Evolutionary conservation across 116 monocot genomes (phyloP).

Genomic region (Papilionanthe hybrid): DNA sequence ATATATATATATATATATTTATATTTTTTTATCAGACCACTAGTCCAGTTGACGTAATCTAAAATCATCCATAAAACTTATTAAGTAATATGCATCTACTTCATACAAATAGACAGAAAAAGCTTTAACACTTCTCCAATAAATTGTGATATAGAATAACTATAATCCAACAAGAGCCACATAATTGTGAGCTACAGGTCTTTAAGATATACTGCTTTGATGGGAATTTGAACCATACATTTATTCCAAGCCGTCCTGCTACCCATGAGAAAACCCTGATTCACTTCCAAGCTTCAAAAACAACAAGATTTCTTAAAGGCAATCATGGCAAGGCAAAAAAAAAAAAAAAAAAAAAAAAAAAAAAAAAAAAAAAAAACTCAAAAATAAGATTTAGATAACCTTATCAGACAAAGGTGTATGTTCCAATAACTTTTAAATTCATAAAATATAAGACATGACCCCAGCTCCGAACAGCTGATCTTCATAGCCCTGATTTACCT

Average conservation of each 20-base stretch:
- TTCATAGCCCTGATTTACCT: neutral
- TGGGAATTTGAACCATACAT: neutral
- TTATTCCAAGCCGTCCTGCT: neutral
- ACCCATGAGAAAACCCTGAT: neutral
- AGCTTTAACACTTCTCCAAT: neutral
- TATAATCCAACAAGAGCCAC: neutral
- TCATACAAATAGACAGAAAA: neutral
- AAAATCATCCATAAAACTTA: neutral
- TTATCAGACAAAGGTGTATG: neutral
- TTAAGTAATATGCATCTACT: neutral
- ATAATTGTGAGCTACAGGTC: neutral
- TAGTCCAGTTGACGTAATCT: neutral
- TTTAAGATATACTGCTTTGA: neutral
- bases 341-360: neutral
- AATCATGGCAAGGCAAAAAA: neutral
- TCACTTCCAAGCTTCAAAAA: neutral
- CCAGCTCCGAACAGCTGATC: neutral
- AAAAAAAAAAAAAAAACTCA: neutral
- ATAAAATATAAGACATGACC: neutral
- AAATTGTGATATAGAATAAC: neutral
- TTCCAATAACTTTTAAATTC: neutral
- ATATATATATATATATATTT: neutral
- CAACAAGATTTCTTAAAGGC: neutral
- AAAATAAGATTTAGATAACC: neutral
- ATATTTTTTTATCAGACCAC: neutral